phyloP scores from a whole-genome alignment of 2,329 filamentous ascomycete genomes.

The Fusarium tjaetaba region DNA sequence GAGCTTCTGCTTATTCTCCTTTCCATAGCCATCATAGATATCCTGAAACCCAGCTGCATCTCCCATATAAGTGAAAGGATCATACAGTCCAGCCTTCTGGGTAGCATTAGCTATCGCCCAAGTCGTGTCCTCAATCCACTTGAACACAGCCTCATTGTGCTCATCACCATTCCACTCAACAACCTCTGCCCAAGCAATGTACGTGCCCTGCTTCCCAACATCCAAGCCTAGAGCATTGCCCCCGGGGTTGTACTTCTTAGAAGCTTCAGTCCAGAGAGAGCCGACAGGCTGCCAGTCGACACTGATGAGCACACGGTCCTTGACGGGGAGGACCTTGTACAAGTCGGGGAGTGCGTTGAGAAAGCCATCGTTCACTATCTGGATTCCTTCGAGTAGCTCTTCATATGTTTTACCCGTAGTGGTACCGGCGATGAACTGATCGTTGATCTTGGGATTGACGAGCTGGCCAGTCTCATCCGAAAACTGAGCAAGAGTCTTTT shows the following conservation, averaged over 20 bases:
- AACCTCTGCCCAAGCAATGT: slow-evolving; percentile 31
- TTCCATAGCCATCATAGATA: slow-evolving; percentile 16
- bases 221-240: slow-evolving; percentile 22
- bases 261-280: slow-evolving; percentile 10
- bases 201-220: slow-evolving; percentile 21
- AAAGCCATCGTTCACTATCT: slow-evolving; percentile 18
- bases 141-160: slow-evolving; percentile 20
- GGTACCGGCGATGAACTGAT: slow-evolving; percentile 29
- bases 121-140: slow-evolving; percentile 24
- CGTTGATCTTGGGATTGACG: slow-evolving; percentile 20
- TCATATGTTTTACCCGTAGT: slow-evolving; percentile 19
- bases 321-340: slow-evolving; percentile 8
- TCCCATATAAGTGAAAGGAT: slow-evolving; percentile 28
- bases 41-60: slow-evolving; percentile 28
- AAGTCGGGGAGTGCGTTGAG: not conserved
- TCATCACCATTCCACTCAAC: slow-evolving; percentile 28
- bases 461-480: slow-evolving; percentile 22
- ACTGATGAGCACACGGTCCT: slow-evolving; percentile 16
- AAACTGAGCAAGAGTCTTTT: slow-evolving; percentile 15
- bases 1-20: slow-evolving; percentile 5
- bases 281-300: slow-evolving; percentile 31
- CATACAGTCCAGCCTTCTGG: slow-evolving; percentile 8
- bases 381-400: slow-evolving; percentile 5
- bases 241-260: slow-evolving; percentile 11
- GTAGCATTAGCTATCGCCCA: slow-evolving; percentile 29